These are phyloP conservation scores for Dissophora ornata DNA, from an alignment of 192 early-diverging fungal genomes.

Conservation along the genomic window DNA sequence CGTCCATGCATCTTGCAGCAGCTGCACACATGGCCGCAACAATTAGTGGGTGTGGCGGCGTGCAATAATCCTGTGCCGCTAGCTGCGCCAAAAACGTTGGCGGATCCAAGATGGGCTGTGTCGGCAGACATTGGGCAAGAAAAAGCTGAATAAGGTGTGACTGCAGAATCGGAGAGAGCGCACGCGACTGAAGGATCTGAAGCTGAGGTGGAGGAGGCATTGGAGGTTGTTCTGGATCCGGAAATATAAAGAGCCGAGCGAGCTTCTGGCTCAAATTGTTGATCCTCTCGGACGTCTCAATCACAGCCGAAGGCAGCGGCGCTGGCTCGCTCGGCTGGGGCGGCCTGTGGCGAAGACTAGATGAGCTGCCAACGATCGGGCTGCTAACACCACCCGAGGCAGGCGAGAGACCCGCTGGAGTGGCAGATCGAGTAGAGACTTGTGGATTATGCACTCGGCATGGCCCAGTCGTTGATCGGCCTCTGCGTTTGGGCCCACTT, in stretches of 20 bases:
- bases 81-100: constrained; percentile 50
- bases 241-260: constrained; percentile 50
- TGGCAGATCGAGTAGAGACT: constrained; percentile 14
- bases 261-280: constrained; percentile 52
- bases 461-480: constrained; percentile 40
- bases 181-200: constrained; percentile 44
- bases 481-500: constrained; percentile 12
- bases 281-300: constrained; percentile 54
- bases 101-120: constrained; percentile 44
- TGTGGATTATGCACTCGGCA: constrained; percentile 43
- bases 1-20: constrained; percentile 41
- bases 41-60: constrained; percentile 46
- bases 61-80: constrained; percentile 43
- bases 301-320: constrained; percentile 38
- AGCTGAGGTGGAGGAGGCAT: constrained; percentile 41
- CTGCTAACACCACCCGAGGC: background rate
- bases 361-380: constrained; percentile 12
- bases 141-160: constrained; percentile 52
- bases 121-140: constrained; percentile 40
- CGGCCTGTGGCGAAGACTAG: constrained; percentile 46
- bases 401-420: no score
- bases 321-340: constrained; percentile 23
- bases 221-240: constrained; percentile 24
- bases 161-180: constrained; percentile 47
- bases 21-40: constrained; percentile 48